Conservation (phyloP, 805 yeast species). For the Scheffersomyces amazonensis region DNA sequence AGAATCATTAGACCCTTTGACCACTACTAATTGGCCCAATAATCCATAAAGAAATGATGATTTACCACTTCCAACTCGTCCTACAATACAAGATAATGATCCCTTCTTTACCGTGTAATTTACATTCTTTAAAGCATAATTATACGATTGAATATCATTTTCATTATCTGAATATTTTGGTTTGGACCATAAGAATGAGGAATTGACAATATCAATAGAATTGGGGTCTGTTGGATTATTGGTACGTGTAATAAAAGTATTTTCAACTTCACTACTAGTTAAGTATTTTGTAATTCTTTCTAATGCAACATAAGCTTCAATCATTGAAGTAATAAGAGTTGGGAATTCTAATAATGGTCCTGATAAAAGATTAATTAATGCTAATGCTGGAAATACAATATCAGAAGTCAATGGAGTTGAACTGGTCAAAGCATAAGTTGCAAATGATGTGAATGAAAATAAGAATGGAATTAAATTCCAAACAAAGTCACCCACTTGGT, state of each 20-base stretch:
- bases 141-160: conserved; percentile 6
- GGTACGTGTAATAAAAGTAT: conserved; percentile 15
- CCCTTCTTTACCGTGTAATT: conserved; percentile 51
- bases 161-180: conserved; percentile 24
- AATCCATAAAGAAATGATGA: conserved; percentile 48
- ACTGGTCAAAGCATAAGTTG: conserved; percentile 46
- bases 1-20: conserved; percentile 7
- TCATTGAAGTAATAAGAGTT: conserved; percentile 49
- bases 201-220: conserved; percentile 44
- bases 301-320: conserved; percentile 60
- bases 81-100: conserved; percentile 57
- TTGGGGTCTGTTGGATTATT: conserved; percentile 18
- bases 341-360: conserved; percentile 63
- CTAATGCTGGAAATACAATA: conserved; percentile 64
- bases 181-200: conserved; percentile 53
- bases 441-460: conserved; percentile 61
- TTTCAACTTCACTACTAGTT: conserved; percentile 43
- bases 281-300: conserved; percentile 52
- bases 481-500: conserved; percentile 47
- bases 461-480: conserved; percentile 67
- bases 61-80: conserved; percentile 68
- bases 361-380: conserved; percentile 56
- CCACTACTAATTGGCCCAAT: conserved; percentile 8
- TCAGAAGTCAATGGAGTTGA: conserved; percentile 59
- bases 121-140: conserved; percentile 42